phyloP scores from a whole-genome alignment of 208 protist species.

The Tetramitus jugosus region DNA sequence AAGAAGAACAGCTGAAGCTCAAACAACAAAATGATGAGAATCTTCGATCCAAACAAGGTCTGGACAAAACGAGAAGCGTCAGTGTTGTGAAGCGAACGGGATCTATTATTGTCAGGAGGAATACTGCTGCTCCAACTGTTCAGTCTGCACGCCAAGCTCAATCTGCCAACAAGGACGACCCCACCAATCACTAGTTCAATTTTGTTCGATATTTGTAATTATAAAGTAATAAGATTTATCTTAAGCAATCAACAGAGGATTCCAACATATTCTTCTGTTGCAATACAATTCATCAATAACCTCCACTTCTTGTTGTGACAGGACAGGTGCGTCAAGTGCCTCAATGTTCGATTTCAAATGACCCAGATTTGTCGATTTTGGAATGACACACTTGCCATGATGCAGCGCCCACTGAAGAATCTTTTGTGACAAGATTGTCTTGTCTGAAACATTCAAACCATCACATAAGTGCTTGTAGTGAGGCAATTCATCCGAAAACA shows the following conservation, averaged over 20 bases:
- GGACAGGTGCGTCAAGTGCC: neutral
- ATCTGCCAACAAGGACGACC: too few species aligned
- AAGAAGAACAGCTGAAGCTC: too few species aligned
- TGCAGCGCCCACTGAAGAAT: conserved; percentile 4
- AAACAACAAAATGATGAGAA: too few species aligned
- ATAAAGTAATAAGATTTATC: neutral
- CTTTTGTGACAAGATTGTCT: too few species aligned
- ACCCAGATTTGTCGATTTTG: neutral
- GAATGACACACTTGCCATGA: neutral
- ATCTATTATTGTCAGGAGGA: too few species aligned
- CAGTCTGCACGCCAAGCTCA: too few species aligned
- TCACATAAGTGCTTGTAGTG: neutral
- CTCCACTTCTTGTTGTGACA: neutral
- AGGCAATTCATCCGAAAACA: neutral
- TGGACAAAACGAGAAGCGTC: too few species aligned
- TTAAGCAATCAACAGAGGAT: neutral
- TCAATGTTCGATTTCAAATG: neutral
- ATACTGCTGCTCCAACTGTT: too few species aligned
- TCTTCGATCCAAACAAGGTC: too few species aligned
- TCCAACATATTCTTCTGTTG: neutral
- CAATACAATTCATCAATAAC: too few species aligned
- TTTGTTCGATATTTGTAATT: neutral
- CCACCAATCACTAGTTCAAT: neutral
- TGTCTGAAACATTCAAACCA: too few species aligned
- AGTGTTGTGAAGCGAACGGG: too few species aligned